Conservation (phyloP, 129 eudicot species). For the Lactuca saligna region DNA sequence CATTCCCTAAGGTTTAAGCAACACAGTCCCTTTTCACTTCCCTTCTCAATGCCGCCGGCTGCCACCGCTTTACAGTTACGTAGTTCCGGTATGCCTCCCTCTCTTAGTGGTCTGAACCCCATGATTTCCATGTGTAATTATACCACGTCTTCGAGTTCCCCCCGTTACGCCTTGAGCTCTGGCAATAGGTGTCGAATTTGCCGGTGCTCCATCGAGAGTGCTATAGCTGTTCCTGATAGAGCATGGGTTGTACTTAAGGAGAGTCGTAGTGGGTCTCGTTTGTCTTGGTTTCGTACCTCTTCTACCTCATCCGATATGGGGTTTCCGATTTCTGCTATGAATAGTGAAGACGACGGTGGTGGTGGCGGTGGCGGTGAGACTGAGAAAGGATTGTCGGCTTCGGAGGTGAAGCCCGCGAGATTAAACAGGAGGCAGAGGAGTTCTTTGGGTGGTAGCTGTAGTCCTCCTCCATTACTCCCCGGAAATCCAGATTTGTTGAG, state of each 20-base stretch:
- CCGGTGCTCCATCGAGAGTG: conserved; percentile 35
- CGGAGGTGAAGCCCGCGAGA: conserved; percentile 29
- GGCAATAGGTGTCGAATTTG: conserved; percentile 40
- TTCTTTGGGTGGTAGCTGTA: conserved; percentile 27
- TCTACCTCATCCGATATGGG: conserved; percentile 23
- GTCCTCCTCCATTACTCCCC: conserved; percentile 18
- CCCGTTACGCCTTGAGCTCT: conserved; percentile 2
- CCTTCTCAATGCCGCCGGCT: conserved; percentile 23
- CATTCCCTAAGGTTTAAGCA: background rate
- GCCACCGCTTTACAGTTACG: conserved; percentile 31
- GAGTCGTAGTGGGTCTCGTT: conserved; percentile 34
- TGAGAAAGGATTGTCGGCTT: conserved; percentile 20
- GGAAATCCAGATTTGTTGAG: conserved; percentile 80
- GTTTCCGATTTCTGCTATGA: conserved; percentile 23
- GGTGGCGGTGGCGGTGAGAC: conserved; percentile 10
- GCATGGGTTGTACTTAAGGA: conserved; percentile 60
- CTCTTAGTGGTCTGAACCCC: conserved; percentile 21
- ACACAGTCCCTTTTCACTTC: background rate
- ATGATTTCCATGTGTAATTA: background rate
- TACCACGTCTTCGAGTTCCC: conserved; percentile 7
- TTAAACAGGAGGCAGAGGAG: conserved; percentile 58
- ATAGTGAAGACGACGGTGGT: conserved; percentile 13
- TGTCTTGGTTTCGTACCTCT: conserved; percentile 44
- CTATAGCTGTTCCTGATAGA: conserved; percentile 29
- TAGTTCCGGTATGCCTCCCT: conserved; percentile 24